These are phyloP conservation scores for Amphicarpaea edgeworthii DNA, from an alignment of 306 rosid species.

Conservation along the genomic window DNA sequence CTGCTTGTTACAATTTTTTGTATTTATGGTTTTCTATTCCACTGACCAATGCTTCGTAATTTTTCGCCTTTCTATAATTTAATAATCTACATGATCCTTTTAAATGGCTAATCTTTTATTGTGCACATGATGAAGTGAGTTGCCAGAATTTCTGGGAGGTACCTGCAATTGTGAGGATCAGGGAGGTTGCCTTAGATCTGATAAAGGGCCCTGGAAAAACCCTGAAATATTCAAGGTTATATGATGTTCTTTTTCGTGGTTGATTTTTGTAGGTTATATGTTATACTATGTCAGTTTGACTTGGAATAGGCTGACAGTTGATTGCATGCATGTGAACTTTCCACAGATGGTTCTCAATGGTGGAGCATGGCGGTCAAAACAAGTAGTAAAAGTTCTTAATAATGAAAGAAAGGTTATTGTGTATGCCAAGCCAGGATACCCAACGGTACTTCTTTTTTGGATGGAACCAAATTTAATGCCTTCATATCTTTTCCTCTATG, in stretches of 20 bases:
- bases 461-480: constrained; percentile 29
- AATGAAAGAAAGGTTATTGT: constrained; percentile 92
- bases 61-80: constrained; percentile 10
- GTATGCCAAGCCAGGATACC: constrained; percentile 87
- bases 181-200: constrained; percentile 95
- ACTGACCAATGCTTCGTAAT: constrained; percentile 19
- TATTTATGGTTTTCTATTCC: neutral
- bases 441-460: constrained; percentile 63
- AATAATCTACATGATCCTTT: constrained; percentile 17
- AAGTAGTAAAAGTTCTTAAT: constrained; percentile 86
- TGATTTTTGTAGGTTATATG: constrained; percentile 30
- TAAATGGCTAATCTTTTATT: constrained; percentile 38
- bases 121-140: constrained; percentile 69
- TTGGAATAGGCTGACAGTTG: constrained; percentile 34
- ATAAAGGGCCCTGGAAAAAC: constrained; percentile 98
- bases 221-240: constrained; percentile 89
- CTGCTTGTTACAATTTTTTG: neutral
- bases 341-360: constrained; percentile 89
- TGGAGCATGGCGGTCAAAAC: constrained; percentile 80
- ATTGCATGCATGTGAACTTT: constrained; percentile 33
- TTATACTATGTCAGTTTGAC: constrained; percentile 7
- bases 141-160: constrained; percentile 99
- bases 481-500: neutral
- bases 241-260: constrained; percentile 15
- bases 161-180: constrained; percentile 84